These are phyloP conservation scores for Nymphaea thermarum DNA, from an alignment of 164 flowering plant species.

Conservation along the genomic window DNA sequence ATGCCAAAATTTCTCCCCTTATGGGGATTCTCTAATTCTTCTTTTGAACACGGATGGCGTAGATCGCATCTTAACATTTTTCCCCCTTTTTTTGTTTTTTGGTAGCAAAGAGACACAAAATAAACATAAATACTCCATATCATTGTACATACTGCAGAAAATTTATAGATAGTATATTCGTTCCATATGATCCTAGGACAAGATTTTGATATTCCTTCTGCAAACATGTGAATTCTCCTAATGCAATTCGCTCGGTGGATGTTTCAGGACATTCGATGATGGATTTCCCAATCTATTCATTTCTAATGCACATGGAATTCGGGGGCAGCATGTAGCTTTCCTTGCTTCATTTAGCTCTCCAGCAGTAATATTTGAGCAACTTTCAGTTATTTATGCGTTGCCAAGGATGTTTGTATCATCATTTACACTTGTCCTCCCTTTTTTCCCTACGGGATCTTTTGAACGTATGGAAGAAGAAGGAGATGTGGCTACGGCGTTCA, in stretches of 20 bases:
- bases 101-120: no score
- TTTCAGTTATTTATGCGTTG: conserved; percentile 81
- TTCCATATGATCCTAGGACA: no score
- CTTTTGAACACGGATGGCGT: no score
- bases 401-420: conserved; percentile 81
- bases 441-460: conserved; percentile 93
- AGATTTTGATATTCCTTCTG: no score
- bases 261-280: conserved; percentile 76
- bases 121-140: no score
- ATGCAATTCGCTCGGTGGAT: background rate
- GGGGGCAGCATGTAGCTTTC: conserved; percentile 92
- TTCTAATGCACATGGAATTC: conserved; percentile 84
- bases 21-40: no score
- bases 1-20: no score
- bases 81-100: no score
- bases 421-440: conserved; percentile 91
- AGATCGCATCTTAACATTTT: no score
- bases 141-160: no score
- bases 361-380: conserved; percentile 88
- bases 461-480: conserved; percentile 99
- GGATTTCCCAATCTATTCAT: conserved; percentile 94
- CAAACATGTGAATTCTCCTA: background rate
- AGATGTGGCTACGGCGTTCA: conserved; percentile 93
- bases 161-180: no score
- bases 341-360: conserved; percentile 98